Conservation (phyloP, 1,139 yeast genomes). For the Yamadazyma spencermartinsiae region DNA sequence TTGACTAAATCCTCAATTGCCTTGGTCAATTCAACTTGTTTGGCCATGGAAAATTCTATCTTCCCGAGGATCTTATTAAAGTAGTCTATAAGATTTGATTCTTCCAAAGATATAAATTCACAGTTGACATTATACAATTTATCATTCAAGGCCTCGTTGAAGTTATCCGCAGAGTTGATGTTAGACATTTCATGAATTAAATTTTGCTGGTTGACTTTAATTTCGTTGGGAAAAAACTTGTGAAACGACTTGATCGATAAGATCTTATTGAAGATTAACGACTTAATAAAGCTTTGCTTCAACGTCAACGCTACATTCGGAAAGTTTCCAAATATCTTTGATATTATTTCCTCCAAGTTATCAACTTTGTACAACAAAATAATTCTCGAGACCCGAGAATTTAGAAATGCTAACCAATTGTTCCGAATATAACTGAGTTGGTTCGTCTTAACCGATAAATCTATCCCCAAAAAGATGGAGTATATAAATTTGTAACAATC, state of each 20-base stretch:
- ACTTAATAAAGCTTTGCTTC: constrained; percentile 56
- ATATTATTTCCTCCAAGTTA: constrained; percentile 20
- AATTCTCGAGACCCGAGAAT: constrained; percentile 28
- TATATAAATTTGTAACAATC: constrained; percentile 23
- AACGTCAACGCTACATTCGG: constrained; percentile 34
- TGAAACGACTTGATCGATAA: constrained; percentile 45
- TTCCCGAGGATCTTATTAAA: constrained; percentile 22
- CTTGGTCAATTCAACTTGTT: constrained; percentile 37
- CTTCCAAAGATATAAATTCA: constrained; percentile 57
- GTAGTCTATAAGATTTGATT: constrained; percentile 48
- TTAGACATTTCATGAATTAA: constrained; percentile 25
- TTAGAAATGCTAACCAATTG: constrained; percentile 39
- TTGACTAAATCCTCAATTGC: constrained; percentile 33
- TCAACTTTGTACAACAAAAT: constrained; percentile 18
- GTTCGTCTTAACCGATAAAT: constrained; percentile 12
- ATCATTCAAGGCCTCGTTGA: constrained; percentile 25
- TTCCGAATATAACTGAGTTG: constrained; percentile 25
- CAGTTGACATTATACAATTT: constrained; percentile 48
- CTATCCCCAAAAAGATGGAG: constrained; percentile 20
- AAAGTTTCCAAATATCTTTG: constrained; percentile 15
- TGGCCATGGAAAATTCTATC: constrained; percentile 41
- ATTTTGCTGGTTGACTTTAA: constrained; percentile 34
- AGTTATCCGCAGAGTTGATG: constrained; percentile 17
- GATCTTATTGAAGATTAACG: constrained; percentile 39
- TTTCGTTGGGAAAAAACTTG: constrained; percentile 38